Evolutionary conservation across 2,329 filamentous ascomycete species (phyloP), one percentile per base, ranked within the genome.

Genomic region (Pezizomycotina sp.): DNA sequence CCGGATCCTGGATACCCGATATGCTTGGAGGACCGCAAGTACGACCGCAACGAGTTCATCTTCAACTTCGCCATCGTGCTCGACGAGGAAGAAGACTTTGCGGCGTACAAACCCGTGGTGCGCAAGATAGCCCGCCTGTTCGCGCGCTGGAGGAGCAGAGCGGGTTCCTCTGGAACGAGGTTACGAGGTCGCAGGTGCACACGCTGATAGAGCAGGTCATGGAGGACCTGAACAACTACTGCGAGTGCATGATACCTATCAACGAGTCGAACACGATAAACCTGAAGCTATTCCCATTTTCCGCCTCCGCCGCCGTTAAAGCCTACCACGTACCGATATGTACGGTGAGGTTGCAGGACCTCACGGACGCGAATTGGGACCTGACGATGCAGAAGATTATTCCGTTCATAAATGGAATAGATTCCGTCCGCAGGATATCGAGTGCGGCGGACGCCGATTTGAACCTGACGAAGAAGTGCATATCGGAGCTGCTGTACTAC

Each of bases 171-270:
- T 80, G 75, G 52, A 63, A 64, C 38, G 71, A 74, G 47, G 64
- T 59, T 53, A 39, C 14, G 30, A 34, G 36, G 18, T 80, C 57
- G 62, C 69, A 76, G 3, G 91, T 92, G 52, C 79, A 86, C 61
- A 81, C 78, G 48, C 60, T 98, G 48, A 66, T 95, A 49, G 83
- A 77, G 58, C 77, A 77, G 43, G 66, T 78, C 39, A 74, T 74
- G 53, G 73, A 93, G 59, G 84, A 98, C 55, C 55, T 98, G 49
- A 93, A 95, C 54, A 91, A 91, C 51, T 98, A 93, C 53, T 84
- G 81, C 53, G 89, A 98, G 61, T 92, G 84, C 65, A 92, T 92
- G 84, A 92, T 93, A 52, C 84, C 84, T 0, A 86, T 93, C 46
- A 80, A 80, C 56, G 82, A 92, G 48, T 74, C 82, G 43, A 93